Evolutionary conservation across 169 alveolate genomes (phyloP).

Genomic region (Plasmodium cynomolgi): DNA sequence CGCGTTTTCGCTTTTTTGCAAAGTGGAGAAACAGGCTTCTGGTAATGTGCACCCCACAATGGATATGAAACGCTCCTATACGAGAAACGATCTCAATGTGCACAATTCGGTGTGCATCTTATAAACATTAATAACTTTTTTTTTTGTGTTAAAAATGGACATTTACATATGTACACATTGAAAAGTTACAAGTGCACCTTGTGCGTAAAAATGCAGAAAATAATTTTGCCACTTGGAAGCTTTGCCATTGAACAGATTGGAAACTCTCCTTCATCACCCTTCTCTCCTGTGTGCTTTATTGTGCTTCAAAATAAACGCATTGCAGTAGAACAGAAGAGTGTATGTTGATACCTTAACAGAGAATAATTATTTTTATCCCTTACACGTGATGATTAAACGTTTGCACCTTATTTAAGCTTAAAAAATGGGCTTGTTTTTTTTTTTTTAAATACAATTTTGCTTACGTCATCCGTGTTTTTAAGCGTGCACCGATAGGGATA

Average conservation of each 20-base stretch:
- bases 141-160: background rate
- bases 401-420: background rate
- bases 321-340: background rate
- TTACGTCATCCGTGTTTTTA: background rate
- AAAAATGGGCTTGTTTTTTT: background rate
- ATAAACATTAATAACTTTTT: background rate
- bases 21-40: background rate
- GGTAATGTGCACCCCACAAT: background rate
- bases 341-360: background rate
- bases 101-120: background rate
- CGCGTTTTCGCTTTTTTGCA: background rate
- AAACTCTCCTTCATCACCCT: background rate
- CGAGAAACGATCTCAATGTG: background rate
- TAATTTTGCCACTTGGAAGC: background rate
- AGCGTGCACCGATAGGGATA: background rate
- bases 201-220: background rate
- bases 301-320: background rate
- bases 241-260: background rate
- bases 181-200: background rate
- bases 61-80: background rate
- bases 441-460: background rate
- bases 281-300: background rate
- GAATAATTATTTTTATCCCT: background rate
- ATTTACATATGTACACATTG: background rate
- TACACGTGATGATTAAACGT: background rate